phyloP scores from a whole-genome alignment of 257 asterid species.

The Lantana camara region DNA sequence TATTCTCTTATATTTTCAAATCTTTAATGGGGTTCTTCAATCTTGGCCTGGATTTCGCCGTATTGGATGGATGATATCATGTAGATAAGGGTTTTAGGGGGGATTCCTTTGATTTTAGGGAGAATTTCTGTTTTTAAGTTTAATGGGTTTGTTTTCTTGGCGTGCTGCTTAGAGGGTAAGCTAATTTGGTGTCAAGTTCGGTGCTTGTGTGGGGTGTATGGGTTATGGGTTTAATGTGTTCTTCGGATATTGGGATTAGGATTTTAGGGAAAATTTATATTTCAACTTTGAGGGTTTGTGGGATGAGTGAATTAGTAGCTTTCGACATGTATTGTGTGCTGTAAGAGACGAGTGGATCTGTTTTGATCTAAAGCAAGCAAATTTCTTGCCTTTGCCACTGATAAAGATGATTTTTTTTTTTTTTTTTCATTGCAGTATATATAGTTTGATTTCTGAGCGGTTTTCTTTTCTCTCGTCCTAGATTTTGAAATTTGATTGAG shows the following conservation, averaged over 20 bases:
- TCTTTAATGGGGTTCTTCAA: neutral
- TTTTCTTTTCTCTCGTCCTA: constrained; percentile 4
- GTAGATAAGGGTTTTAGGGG: constrained; percentile 28
- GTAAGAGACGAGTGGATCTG: too few relatives aligned
- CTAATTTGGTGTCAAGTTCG: too few relatives aligned
- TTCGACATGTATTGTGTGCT: too few relatives aligned
- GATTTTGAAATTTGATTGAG: constrained; percentile 22
- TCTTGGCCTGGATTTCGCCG: constrained; percentile 1
- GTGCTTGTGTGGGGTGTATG: too few relatives aligned
- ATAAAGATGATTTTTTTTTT: neutral
- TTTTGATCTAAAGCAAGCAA: neutral
- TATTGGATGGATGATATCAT: too few relatives aligned
- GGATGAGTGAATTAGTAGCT: too few relatives aligned
- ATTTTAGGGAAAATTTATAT: too few relatives aligned
- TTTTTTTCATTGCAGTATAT: constrained; percentile 17
- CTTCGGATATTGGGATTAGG: too few relatives aligned
- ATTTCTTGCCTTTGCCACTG: neutral
- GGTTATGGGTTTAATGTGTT: too few relatives aligned
- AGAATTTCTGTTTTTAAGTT: neutral
- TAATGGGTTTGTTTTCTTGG: neutral
- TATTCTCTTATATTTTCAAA: too few relatives aligned
- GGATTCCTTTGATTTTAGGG: constrained; percentile 3
- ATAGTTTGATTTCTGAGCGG: neutral
- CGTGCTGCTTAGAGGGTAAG: too few relatives aligned
- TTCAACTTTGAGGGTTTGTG: too few relatives aligned